Evolutionary conservation across 208 protist genomes (phyloP).

Genomic region (Crithidia expoeki): DNA sequence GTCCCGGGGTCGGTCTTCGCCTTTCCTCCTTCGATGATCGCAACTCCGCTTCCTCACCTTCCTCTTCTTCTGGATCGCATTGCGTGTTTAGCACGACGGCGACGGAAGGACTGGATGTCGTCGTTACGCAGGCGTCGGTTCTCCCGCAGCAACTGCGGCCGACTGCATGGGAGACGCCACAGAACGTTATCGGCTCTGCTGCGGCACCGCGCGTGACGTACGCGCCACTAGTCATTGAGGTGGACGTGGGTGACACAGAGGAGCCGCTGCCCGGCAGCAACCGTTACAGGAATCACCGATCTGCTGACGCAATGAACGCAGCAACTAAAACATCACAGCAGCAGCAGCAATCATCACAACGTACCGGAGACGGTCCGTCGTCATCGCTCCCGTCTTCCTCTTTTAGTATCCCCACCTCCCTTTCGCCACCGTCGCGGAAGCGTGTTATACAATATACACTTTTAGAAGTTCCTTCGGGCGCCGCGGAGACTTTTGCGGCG

Average conservation of each 20-base stretch:
- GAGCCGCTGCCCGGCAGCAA: neutral
- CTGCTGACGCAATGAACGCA: neutral
- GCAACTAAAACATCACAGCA: neutral
- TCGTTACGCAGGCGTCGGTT: constrained; percentile 16
- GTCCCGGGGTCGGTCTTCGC: constrained; percentile 15
- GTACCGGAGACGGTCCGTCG: too few relatives aligned
- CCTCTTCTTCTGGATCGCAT: neutral
- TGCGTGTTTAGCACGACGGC: constrained; percentile 21
- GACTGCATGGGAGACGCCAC: constrained; percentile 1
- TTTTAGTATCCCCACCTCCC: neutral
- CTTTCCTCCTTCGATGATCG: constrained; percentile 4
- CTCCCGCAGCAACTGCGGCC: constrained; percentile 18
- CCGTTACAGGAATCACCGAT: neutral
- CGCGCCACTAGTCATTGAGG: constrained; percentile 45
- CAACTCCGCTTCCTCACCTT: neutral
- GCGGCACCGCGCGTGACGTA: constrained; percentile 16
- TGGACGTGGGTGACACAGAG: constrained; percentile 25
- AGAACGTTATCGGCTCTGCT: neutral
- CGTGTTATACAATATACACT: constrained; percentile 44
- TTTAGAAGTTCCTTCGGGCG: constrained; percentile 15
- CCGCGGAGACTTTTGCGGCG: neutral
- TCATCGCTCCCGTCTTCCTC: neutral
- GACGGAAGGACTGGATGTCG: constrained; percentile 3
- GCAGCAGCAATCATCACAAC: too few relatives aligned
- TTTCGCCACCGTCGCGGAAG: neutral